phyloP scores from a whole-genome alignment of 495 filamentous ascomycete species.

The Penicillium soppii region DNA sequence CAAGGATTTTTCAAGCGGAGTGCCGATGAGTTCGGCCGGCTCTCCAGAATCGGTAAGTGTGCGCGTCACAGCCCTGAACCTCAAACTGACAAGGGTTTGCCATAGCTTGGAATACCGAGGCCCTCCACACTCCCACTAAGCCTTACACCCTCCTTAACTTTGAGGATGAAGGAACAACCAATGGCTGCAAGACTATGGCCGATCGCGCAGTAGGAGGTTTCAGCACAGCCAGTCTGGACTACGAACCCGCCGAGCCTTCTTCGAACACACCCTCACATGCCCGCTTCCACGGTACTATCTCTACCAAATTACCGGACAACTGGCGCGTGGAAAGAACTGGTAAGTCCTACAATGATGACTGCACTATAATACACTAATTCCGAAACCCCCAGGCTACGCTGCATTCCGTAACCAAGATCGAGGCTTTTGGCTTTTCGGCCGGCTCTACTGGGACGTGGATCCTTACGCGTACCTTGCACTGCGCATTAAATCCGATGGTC shows the following conservation, averaged over 20 bases:
- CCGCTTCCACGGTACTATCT: constrained; percentile 85
- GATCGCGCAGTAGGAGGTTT: constrained; percentile 85
- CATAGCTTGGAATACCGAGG: constrained; percentile 51
- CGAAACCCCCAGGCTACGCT: constrained; percentile 78
- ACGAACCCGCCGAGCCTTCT: constrained; percentile 49
- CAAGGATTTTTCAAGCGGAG: constrained; percentile 62
- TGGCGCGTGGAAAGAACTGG: constrained; percentile 58
- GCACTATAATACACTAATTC: background rate
- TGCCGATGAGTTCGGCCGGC: constrained; percentile 63
- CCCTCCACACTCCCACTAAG: constrained; percentile 46
- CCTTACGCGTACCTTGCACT: constrained; percentile 84
- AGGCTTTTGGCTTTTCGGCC: constrained; percentile 70
- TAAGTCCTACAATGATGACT: constrained; percentile 43
- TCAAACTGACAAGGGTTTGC: constrained; percentile 8
- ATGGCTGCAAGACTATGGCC: constrained; percentile 77
- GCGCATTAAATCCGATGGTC: constrained; percentile 86
- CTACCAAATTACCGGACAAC: constrained; percentile 66
- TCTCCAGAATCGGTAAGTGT: constrained; percentile 54
- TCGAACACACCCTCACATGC: constrained; percentile 55
- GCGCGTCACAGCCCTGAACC: background rate
- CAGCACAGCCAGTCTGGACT: constrained; percentile 71
- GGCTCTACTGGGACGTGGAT: constrained; percentile 81
- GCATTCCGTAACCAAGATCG: constrained; percentile 73
- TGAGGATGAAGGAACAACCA: constrained; percentile 58
- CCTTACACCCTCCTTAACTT: constrained; percentile 56